Base-by-base conservation (phyloP, 345 rosid genomes). In the Eucalyptus cladocalyx region DNA sequence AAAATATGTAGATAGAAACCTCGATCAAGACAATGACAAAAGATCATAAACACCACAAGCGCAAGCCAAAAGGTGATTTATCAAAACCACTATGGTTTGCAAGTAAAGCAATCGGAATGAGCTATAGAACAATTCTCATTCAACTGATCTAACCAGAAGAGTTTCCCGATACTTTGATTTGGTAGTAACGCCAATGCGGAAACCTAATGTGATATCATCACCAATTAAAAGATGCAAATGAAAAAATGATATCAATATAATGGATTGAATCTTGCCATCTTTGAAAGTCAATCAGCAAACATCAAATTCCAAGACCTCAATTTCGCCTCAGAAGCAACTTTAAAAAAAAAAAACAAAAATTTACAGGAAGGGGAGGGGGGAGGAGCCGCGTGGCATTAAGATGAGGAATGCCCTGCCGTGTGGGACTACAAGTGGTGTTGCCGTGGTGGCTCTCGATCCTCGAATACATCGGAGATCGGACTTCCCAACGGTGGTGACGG, bases 401-500 rank as follows among this genome's bases (percentile, higher is more conserved):
- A 92, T 47, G 95, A 56, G 87, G 93, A 89, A 86, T 94, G 94
- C 88, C 90, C 91, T 37, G 88, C 91, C 43, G 93, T 92, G 83
- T 94, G 95, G 94, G 87, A 89, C 91, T 11, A 88, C 67, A 50
- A 50, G 89, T 18, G 88, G 90, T 91, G 80, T 87, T 92, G 43
- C 88, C 92, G 69, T 90, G 95, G 89, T 95, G 97, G 88, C 93
- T 85, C 32, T 87, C 95, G 85, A 96, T 88, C 91, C 92, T 93
- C 5, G 97, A 99, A 89, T 96, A 97, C 48, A 49, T 95, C 95
- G 92, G 95, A 93, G 94, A 94, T 93, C 54, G 95, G 92, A 16
- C 10, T 2, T 19, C 56, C 87, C 62, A 51, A 5, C 48, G 87
- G 23, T 8, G 72, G 86, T 40, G 88, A 72, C 45, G 76, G 17